Evolutionary conservation across 2,329 filamentous ascomycete species (phyloP), one percentile per base, ranked within the genome.

Genomic region (Monilinia laxa): DNA sequence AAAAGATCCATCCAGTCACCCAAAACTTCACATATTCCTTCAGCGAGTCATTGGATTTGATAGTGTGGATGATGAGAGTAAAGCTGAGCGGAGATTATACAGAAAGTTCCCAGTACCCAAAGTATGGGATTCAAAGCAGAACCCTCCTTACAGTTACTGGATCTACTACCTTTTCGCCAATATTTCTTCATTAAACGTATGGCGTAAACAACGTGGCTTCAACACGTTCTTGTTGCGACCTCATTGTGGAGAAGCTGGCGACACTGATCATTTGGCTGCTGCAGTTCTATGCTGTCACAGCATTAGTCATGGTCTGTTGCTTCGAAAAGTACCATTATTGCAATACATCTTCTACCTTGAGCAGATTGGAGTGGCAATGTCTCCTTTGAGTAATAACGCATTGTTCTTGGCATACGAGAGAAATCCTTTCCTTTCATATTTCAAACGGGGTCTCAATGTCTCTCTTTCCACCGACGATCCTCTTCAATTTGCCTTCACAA

Each of bases 81-180:
- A 99, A 80, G 85, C 93, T 2, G 95, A 99, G 79, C 88, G 94
- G 38, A 89, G 95, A 25, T 84, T 98, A n/a, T 97, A 93, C 81
- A 90, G 90, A 75, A 99, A 99, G 77, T 99, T 96, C 72, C 95
- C 95, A 0, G 88, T 95, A 28, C 94, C 95, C 5, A 90, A 88
- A 69, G 87, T 88, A 64, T 99, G 95, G 95, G 86, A 88, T 70
- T 93, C 92, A 0, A 93, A 91, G 74, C 93, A 98, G 78, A 99
- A 99, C 75, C 95, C 95, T 18, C 95, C 95, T 0, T 99, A 99
- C 80, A 97, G 91, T 77, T 99, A 99, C 80, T 99, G 95, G 95
- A 91, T 98, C 76, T 99, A 99, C 80, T 96, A 97, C 76, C 84
- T 98, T 64, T 98, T 95, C 75, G 89, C 95, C 70, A 99, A 99